A percentile compares a stretch with the other conserved stretches of the same genome.
Evolutionary conservation across 495 filamentous ascomycete genomes (phyloP).

Genomic region (Xylaria nigripes): DNA sequence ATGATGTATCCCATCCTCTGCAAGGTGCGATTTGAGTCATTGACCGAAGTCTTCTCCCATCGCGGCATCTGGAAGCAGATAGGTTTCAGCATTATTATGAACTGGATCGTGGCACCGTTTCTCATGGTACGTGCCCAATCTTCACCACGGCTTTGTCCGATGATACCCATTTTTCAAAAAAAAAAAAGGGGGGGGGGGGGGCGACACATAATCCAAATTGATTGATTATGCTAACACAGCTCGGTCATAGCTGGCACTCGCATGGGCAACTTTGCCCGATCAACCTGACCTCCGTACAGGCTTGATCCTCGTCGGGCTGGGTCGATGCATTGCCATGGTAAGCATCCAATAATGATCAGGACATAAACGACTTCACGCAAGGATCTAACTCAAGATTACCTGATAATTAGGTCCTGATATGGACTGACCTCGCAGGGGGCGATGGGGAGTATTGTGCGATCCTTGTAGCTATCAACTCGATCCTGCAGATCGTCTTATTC

Average conservation of each 20-base stretch:
- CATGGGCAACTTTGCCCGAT: slow-evolving; percentile 80
- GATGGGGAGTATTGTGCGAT: slow-evolving; percentile 83
- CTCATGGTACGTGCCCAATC: slow-evolving; percentile 59
- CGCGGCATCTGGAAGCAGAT: slow-evolving; percentile 71
- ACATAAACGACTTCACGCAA: background rate
- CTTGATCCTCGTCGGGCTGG: slow-evolving; percentile 69
- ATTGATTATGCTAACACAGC: background rate
- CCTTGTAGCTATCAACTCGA: slow-evolving; percentile 78
- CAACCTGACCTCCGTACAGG: slow-evolving; percentile 58
- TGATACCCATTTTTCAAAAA: background rate
- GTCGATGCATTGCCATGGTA: slow-evolving; percentile 81
- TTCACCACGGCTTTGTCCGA: background rate
- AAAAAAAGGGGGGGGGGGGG: too few species aligned
- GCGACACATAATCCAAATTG: background rate
- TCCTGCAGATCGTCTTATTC: slow-evolving; percentile 81
- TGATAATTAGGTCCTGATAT: slow-evolving; percentile 55
- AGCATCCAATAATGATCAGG: slow-evolving; percentile 5
- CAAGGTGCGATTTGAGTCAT: slow-evolving; percentile 77
- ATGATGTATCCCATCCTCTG: slow-evolving; percentile 97
- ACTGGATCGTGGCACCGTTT: slow-evolving; percentile 86
- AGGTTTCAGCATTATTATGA: slow-evolving; percentile 66
- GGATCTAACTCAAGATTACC: slow-evolving; percentile 3
- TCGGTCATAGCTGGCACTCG: slow-evolving; percentile 49
- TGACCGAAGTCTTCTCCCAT: slow-evolving; percentile 59
- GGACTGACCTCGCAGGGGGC: slow-evolving; percentile 71